Percentiles rank a stretch among this genome's conserved stretches.
Evolutionary conservation across 192 early-diverging fungal species (phyloP).

Genomic region (Spinellus fusiger): DNA sequence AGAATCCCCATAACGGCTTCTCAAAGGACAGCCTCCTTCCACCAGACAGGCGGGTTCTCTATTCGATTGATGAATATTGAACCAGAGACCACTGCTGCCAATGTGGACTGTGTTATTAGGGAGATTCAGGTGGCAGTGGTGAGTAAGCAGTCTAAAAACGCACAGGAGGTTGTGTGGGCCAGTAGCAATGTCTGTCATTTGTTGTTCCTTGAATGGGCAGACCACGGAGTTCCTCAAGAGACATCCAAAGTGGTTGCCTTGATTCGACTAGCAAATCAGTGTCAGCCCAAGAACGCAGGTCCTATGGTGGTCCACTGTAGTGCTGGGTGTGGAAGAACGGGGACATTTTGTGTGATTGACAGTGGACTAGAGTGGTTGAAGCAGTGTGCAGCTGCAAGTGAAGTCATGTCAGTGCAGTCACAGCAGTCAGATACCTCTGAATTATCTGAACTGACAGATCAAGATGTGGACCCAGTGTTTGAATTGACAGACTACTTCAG

Average conservation of each 20-base stretch:
- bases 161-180: too few species aligned
- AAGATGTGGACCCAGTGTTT: constrained; percentile 66
- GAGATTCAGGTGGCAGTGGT: too few species aligned
- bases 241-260: constrained; percentile 49
- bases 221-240: constrained; percentile 64
- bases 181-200: too few species aligned
- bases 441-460: too few species aligned
- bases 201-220: constrained; percentile 79
- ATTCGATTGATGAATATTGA: neutral
- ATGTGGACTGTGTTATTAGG: neutral
- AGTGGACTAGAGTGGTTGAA: constrained; percentile 16
- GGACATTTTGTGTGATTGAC: constrained; percentile 75
- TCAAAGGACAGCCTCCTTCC: too few species aligned
- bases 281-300: neutral
- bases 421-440: neutral
- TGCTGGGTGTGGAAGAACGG: constrained; percentile 84
- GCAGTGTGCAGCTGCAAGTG: too few species aligned
- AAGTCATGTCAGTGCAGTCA: too few species aligned
- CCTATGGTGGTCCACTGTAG: constrained; percentile 83
- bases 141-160: too few species aligned
- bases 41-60: neutral
- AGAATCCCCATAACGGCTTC: neutral
- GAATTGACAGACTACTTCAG: constrained; percentile 58
- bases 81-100: neutral
- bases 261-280: constrained; percentile 29